Percentiles rank a stretch among this genome's conserved stretches.
Evolutionary conservation across 495 filamentous ascomycete species (phyloP).

Genomic region (Aspergillus ostianus): DNA sequence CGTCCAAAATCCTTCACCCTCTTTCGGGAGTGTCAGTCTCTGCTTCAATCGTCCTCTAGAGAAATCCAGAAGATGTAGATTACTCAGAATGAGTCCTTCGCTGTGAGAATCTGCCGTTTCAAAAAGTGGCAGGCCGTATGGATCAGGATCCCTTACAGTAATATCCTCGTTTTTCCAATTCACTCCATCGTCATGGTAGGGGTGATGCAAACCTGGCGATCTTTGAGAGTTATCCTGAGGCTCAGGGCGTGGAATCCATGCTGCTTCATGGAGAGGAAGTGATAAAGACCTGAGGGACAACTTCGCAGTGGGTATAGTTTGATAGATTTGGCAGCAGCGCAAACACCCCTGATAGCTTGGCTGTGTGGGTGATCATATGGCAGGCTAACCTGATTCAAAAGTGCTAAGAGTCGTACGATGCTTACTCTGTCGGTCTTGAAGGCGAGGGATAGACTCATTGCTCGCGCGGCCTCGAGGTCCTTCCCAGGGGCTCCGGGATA

Average conservation of each 20-base stretch:
- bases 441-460: background rate
- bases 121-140: background rate
- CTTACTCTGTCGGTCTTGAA: constrained; percentile 2
- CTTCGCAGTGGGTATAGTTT: background rate
- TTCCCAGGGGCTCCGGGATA: background rate
- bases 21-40: background rate
- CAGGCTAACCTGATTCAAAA: constrained; percentile 1
- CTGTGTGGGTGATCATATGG: constrained; percentile 1
- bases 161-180: background rate
- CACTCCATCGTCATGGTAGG: background rate
- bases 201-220: background rate
- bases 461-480: background rate
- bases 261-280: background rate
- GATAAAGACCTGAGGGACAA: background rate
- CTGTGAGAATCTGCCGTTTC: background rate
- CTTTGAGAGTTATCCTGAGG: background rate
- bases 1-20: background rate
- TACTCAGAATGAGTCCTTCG: background rate
- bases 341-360: background rate
- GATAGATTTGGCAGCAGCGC: constrained; percentile 2
- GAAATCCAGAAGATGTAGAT: background rate
- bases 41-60: background rate
- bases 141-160: background rate
- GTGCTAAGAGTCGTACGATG: background rate
- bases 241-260: background rate